phyloP scores from a whole-genome alignment of 805 yeast species.

The Yamadazyma scolyti region DNA sequence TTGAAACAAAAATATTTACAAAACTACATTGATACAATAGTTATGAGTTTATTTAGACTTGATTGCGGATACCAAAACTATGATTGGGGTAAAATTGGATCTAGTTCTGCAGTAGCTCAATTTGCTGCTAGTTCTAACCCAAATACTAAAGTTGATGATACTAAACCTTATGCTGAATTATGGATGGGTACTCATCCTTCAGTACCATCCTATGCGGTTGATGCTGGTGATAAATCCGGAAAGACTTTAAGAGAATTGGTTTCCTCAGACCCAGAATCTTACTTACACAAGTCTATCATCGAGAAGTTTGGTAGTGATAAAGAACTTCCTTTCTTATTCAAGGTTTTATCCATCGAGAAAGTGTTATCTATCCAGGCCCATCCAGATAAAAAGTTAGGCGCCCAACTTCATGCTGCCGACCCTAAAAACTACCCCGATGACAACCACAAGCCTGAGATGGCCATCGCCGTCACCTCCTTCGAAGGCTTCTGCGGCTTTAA shows the following conservation, averaged over 20 bases:
- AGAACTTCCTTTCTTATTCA: conserved; percentile 88
- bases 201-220: conserved; percentile 68
- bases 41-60: conserved; percentile 32
- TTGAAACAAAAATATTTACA: no score
- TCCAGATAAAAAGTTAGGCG: conserved; percentile 86
- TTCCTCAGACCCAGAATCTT: conserved; percentile 50
- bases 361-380: conserved; percentile 97
- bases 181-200: conserved; percentile 99
- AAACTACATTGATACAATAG: no score
- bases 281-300: conserved; percentile 58
- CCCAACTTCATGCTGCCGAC: conserved; percentile 70
- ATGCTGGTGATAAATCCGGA: conserved; percentile 34
- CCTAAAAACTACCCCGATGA: conserved; percentile 96
- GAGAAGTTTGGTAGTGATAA: conserved; percentile 61
- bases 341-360: conserved; percentile 88
- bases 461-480: conserved; percentile 90
- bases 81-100: conserved; percentile 88
- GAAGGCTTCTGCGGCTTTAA: conserved; percentile 98
- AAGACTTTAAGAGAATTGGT: conserved; percentile 66
- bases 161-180: conserved; percentile 90
- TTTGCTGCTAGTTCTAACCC: conserved; percentile 74
- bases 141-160: conserved; percentile 56
- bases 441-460: conserved; percentile 99
- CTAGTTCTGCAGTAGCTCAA: conserved; percentile 82
- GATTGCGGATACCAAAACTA: conserved; percentile 70